A percentile compares a stretch with the other conserved stretches of the same genome.
phyloP scores from a whole-genome alignment of 1,284 basidiomycete genomes.

The Trichosporon ovoides region DNA sequence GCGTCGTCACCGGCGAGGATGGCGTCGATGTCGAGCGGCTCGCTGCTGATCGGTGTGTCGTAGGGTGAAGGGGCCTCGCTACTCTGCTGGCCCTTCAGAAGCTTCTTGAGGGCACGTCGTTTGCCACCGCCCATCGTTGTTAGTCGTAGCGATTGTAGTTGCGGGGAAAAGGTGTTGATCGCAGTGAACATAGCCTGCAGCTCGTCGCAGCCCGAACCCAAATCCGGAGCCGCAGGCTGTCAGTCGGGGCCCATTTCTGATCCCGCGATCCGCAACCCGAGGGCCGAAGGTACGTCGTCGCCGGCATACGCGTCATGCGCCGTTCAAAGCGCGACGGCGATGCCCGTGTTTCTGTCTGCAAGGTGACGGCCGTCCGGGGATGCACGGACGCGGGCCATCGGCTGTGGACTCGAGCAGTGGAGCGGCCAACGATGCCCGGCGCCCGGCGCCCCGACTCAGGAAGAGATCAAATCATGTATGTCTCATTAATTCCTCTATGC shows the following conservation, averaged over 20 bases:
- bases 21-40: constrained; percentile 2
- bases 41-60: not conserved
- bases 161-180: not conserved
- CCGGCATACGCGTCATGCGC: no score
- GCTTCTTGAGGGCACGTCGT: constrained; percentile 45
- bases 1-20: not conserved
- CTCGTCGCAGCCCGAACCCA: no score
- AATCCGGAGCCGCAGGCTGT: no score
- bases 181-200: no score
- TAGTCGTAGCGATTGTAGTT: constrained; percentile 1
- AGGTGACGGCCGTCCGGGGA: not conserved
- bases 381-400: not conserved
- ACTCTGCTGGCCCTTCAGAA: constrained; percentile 21
- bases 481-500: constrained; percentile 4
- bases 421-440: not conserved
- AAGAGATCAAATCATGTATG: constrained; percentile 4
- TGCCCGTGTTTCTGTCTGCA: no score
- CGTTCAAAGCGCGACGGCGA: no score
- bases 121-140: constrained; percentile 43
- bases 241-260: no score
- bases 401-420: not conserved
- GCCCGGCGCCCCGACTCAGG: no score
- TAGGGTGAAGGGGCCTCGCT: constrained; percentile 2
- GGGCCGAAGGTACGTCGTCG: no score
- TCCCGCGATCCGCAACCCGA: no score